These are phyloP conservation scores for Saccharomyces uvarum DNA, from an alignment of 1,139 yeast genomes.

Conservation along the genomic window DNA sequence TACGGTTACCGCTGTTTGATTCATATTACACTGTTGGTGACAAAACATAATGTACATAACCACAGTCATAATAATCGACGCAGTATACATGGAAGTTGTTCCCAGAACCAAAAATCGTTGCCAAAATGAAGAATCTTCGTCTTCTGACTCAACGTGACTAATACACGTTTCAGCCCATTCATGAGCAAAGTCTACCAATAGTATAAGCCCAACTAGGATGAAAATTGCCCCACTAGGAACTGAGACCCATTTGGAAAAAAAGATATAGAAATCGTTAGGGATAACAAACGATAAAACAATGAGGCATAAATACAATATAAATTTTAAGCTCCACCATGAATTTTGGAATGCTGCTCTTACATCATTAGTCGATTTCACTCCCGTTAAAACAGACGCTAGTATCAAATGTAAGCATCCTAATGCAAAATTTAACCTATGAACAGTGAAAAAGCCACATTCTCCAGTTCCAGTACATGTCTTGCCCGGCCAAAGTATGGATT, in stretches of 20 bases:
- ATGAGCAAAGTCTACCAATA: conserved; percentile 94
- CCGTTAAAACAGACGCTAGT: conserved; percentile 59
- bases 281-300: conserved; percentile 61
- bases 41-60: conserved; percentile 82
- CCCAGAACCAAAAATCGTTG: conserved; percentile 75
- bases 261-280: conserved; percentile 79
- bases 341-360: conserved; percentile 82
- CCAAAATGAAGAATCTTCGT: conserved; percentile 67
- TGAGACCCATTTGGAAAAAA: conserved; percentile 89
- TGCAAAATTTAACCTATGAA: conserved; percentile 83
- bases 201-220: conserved; percentile 79
- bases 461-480: conserved; percentile 67
- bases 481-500: conserved; percentile 69
- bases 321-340: conserved; percentile 81
- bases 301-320: conserved; percentile 52
- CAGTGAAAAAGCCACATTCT: conserved; percentile 92
- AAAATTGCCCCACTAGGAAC: conserved; percentile 78
- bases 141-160: conserved; percentile 81
- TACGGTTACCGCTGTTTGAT: conserved; percentile 75
- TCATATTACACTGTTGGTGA: conserved; percentile 79
- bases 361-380: conserved; percentile 70
- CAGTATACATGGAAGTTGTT: conserved; percentile 74
- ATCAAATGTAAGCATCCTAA: conserved; percentile 71
- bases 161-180: conserved; percentile 98
- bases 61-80: conserved; percentile 62